Evolutionary conservation across 345 rosid species (phyloP).

Genomic region (Rhodamnia rubescens): DNA sequence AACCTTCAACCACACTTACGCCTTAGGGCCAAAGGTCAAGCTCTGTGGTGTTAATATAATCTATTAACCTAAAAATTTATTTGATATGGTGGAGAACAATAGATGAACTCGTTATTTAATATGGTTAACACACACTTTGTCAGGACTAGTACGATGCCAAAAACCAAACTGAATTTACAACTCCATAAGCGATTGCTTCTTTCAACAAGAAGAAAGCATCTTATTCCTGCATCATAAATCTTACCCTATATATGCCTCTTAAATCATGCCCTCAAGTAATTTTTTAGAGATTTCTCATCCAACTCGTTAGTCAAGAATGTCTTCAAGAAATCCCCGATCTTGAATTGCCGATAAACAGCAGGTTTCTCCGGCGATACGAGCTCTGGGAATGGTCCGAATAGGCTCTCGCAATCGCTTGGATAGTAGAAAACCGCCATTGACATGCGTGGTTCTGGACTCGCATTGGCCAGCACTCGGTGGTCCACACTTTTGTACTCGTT

Average conservation of each 20-base stretch:
- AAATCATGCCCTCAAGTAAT: slow-evolving; percentile 18
- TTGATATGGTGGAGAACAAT: neutral
- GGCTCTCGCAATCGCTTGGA: slow-evolving; percentile 8
- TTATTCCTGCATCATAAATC: neutral
- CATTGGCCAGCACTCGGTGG: slow-evolving; percentile 34
- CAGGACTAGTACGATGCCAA: too few species aligned
- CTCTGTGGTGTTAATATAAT: neutral
- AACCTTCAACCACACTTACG: too few species aligned
- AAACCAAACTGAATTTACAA: neutral
- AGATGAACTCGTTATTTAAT: neutral
- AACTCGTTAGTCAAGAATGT: slow-evolving; percentile 27
- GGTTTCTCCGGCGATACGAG: slow-evolving; percentile 25
- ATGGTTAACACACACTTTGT: too few species aligned
- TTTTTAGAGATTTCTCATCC: slow-evolving; percentile 24
- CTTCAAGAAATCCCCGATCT: slow-evolving; percentile 6
- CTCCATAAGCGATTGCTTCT: neutral
- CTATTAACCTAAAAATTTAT: neutral
- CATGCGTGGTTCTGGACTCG: slow-evolving; percentile 8
- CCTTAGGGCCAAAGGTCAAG: too few species aligned
- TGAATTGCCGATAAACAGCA: slow-evolving; percentile 14
- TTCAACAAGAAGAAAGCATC: neutral
- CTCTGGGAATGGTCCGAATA: slow-evolving; percentile 25
- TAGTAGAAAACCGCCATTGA: slow-evolving; percentile 28
- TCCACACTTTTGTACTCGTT: slow-evolving; percentile 30
- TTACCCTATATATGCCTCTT: neutral